Base-by-base conservation (phyloP, 1,139 yeast species). In the Meyerozyma athensensis region DNA sequence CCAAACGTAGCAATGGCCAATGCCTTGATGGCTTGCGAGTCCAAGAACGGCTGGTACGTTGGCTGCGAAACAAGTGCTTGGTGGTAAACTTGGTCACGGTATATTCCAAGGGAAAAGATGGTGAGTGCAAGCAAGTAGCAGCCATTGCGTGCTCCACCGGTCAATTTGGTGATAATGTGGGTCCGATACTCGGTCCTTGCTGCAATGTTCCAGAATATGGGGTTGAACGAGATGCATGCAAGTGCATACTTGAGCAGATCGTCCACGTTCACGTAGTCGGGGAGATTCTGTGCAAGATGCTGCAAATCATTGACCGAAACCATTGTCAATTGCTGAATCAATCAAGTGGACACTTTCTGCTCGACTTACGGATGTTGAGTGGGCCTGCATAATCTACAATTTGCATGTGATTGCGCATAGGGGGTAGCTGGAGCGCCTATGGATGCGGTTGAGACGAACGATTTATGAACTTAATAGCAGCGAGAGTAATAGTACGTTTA, bases 121-220 rank as follows among this genome's bases (percentile, higher is more conserved):
- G 90, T 77, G 7, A 74, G 43, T 0, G 98, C 97, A 44, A 92
- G 72, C 8, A 78, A 49, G 58, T 92, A 92, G 61, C 97, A 94
- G 2, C 97, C 98, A 19, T 62, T 59, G 40, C 70, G 74, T 28
- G 87, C 77, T 36, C 71, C 70, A 22, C 81, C 77, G 3, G 82
- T 72, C 21, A 85, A 45, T 53, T 84, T 86, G 34, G 97, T 86
- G 41, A 90, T 61, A 39, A 81, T 55, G 50, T 84, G 83, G 21
- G 86, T 78, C 42, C 77, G 77, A 68, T 86, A 86, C 58, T 92
- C 97, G 28, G 76, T 53, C 52, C 97, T 74, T 7, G 98, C 98
- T 20, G 79, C 95, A 40, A 84, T 73, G 60, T 92, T 92, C 98
- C 98, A 92, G 58, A 89, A 90, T 23, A 86, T 76, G 12, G 98